Base-by-base conservation (phyloP, 148 eudicot species). In the Hydrangea macrophylla region DNA sequence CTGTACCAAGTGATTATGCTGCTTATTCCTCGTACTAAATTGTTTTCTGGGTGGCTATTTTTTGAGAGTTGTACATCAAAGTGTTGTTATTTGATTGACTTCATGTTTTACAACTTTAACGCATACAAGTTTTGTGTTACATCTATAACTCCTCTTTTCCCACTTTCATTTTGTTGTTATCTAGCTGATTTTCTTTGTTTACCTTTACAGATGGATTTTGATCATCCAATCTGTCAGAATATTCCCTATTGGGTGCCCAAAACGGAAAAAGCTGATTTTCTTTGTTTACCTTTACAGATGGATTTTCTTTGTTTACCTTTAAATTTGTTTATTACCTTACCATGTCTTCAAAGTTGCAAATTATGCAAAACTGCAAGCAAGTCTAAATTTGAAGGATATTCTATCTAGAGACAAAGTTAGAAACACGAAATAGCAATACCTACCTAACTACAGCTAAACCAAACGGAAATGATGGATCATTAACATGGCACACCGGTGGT, bases 381-480 rank as follows among this genome's bases (percentile, higher is more conserved):
- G n/a, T n/a, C n/a, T n/a, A n/a, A n/a, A n/a, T n/a, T n/a, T n/a
- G n/a, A n/a, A n/a, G n/a, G n/a, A n/a, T n/a, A n/a, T n/a, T n/a
- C 62, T 18, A 67, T 28, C 42, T 25, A 58, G 22, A 42, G 40
- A 42, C n/a, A n/a, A 26, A 45, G 31, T 26, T 55, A 35, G 53
- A 48, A 48, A 48, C 53, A n/a, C n/a, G 30, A 39, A 42, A 36
- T 57, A 8, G 12, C 27, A 33, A 8, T 36, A n/a, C 22, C 48
- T 54, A 35, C 4, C 39, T 48, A 68, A 54, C 44, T 15, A 66
- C 32, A 35, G 27, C 55, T 57, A 68, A 55, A 20, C 36, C 55
- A 15, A 68, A 15, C 27, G 44, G 11, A n/a, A 26, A 50, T 7
- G 28, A 25, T n/a, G 1, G 17, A 69, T 37, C 72, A 57, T 57